These are phyloP conservation scores for Coemansia sp. DNA, from an alignment of 192 early-diverging fungal species.

Conservation along the genomic window DNA sequence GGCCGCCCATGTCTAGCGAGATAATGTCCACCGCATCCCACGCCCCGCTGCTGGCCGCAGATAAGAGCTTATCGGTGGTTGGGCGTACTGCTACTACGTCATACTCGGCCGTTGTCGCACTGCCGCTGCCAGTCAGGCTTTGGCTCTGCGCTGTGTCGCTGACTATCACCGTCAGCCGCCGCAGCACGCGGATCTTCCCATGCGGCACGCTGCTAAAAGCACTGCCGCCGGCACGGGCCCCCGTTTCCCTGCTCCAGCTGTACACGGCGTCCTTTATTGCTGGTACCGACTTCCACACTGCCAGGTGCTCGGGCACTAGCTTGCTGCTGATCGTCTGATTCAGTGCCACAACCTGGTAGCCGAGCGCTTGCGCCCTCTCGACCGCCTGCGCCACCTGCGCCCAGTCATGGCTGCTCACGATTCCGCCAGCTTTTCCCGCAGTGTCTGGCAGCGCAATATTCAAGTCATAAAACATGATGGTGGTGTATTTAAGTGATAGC, in stretches of 20 bases:
- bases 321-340: slow-evolving; percentile 41
- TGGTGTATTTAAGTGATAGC: neutral
- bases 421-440: slow-evolving; percentile 29
- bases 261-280: slow-evolving; percentile 14
- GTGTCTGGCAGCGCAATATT: slow-evolving; percentile 48
- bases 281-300: slow-evolving; percentile 32
- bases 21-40: slow-evolving; percentile 45
- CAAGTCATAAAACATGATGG: slow-evolving; percentile 53
- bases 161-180: slow-evolving; percentile 38
- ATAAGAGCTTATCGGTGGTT: slow-evolving; percentile 30
- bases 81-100: slow-evolving; percentile 51
- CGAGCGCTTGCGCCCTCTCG: slow-evolving; percentile 35
- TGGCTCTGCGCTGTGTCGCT: slow-evolving; percentile 41
- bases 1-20: slow-evolving; percentile 42
- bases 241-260: slow-evolving; percentile 30
- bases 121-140: slow-evolving; percentile 19
- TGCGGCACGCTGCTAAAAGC: slow-evolving; percentile 7
- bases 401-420: slow-evolving; percentile 35
- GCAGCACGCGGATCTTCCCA: slow-evolving; percentile 34
- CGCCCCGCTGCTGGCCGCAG: slow-evolving; percentile 32
- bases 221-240: slow-evolving; percentile 9
- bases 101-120: slow-evolving; percentile 18
- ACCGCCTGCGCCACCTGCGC: slow-evolving; percentile 32
- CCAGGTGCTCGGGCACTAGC: slow-evolving; percentile 30
- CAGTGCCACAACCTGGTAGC: slow-evolving; percentile 42